Conservation (phyloP, 768 basidiomycete species). For the Xerocomellus chrysenteron region DNA sequence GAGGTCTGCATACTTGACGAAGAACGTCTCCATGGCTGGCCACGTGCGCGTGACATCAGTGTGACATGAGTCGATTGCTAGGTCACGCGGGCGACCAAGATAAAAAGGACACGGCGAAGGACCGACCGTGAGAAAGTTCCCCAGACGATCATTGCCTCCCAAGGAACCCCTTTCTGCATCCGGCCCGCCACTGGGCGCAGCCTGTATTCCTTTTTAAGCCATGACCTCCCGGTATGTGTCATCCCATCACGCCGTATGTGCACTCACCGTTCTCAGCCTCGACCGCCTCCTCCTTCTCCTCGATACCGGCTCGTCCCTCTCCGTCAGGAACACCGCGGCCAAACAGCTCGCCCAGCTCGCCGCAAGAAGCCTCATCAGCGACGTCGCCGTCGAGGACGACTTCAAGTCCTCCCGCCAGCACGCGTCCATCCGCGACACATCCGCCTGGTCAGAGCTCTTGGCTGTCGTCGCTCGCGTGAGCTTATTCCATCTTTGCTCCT, state of each 20-base stretch:
- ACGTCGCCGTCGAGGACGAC: constrained; percentile 80
- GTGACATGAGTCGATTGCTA: constrained; percentile 39
- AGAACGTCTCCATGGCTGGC: not conserved
- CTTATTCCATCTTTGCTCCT: not conserved
- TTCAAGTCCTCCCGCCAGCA: constrained; percentile 61
- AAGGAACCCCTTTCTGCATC: constrained; percentile 38
- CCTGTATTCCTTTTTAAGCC: constrained; percentile 50
- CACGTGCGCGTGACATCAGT: constrained; percentile 25
- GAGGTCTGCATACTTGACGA: constrained; percentile 12
- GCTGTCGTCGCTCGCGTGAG: constrained; percentile 85
- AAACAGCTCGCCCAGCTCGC: constrained; percentile 94
- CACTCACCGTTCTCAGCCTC: constrained; percentile 54
- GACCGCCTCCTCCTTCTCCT: constrained; percentile 95
- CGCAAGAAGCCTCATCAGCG: constrained; percentile 77
- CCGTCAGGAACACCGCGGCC: constrained; percentile 92
- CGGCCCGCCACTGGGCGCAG: constrained; percentile 49
- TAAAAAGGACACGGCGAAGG: constrained; percentile 59
- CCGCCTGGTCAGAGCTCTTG: constrained; percentile 89
- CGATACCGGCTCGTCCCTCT: constrained; percentile 89
- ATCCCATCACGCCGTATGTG: not conserved
- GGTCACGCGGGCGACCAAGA: constrained; percentile 48
- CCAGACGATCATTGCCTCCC: constrained; percentile 45
- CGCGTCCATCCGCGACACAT: constrained; percentile 57
- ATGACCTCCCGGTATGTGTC: constrained; percentile 73
- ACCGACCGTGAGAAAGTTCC: constrained; percentile 50